phyloP scores from a whole-genome alignment of 768 basidiomycete species.

The Pleurotus platypus region DNA sequence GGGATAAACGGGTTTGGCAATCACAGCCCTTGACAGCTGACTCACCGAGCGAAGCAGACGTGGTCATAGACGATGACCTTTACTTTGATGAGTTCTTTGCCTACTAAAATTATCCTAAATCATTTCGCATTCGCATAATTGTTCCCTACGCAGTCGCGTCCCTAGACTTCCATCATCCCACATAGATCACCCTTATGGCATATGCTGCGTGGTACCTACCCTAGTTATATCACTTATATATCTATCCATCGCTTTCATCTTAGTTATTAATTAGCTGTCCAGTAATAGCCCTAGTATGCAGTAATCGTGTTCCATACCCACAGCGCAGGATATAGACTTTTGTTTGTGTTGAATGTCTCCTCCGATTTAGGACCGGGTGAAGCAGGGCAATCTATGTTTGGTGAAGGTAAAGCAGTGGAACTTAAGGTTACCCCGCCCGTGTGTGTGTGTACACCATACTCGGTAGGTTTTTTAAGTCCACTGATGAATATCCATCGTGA shows the following conservation, averaged over 20 bases:
- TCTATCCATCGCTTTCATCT: neutral
- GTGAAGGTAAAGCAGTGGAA: neutral
- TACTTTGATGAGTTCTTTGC: constrained; percentile 27
- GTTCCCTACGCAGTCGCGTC: constrained; percentile 4
- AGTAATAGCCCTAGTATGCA: neutral
- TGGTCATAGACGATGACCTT: constrained; percentile 25
- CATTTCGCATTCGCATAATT: neutral
- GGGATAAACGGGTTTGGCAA: constrained; percentile 49
- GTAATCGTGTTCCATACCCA: too few relatives aligned
- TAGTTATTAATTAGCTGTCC: neutral
- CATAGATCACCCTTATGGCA: constrained; percentile 3
- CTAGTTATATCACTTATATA: constrained; percentile 1
- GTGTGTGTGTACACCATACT: neutral
- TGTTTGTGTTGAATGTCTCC: neutral
- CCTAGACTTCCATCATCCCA: constrained; percentile 6
- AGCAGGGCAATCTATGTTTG: neutral
- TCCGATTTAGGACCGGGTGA: constrained; percentile 3
- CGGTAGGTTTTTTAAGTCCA: neutral
- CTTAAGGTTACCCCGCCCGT: neutral
- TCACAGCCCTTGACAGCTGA: constrained; percentile 39
- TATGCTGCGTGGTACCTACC: constrained; percentile 16
- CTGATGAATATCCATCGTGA: constrained; percentile 4
- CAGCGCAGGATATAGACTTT: too few relatives aligned
- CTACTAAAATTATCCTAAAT: constrained; percentile 20
- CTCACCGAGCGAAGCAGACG: constrained; percentile 22